Evolutionary conservation across 352 stramenopile species (phyloP).

Genomic region (Aphanomyces astaci): DNA sequence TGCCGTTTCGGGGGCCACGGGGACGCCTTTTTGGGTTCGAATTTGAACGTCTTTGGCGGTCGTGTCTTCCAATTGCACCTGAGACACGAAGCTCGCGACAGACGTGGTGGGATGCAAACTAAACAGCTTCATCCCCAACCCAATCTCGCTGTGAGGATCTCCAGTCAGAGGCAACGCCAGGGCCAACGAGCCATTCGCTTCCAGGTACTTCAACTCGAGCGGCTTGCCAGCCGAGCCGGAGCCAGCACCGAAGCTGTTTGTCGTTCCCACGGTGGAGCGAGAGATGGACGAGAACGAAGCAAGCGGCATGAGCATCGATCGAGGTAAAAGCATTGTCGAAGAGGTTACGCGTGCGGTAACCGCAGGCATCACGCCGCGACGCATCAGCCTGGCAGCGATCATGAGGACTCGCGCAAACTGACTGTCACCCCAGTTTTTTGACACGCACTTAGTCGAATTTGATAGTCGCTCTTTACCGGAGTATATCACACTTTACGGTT

Average conservation of each 20-base stretch:
- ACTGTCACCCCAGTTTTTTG: neutral
- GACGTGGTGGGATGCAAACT: slow-evolving; percentile 32
- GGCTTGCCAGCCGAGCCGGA: slow-evolving; percentile 19
- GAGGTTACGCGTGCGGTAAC: neutral
- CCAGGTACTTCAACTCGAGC: slow-evolving; percentile 74
- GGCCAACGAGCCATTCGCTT: slow-evolving; percentile 62
- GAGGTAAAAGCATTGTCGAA: neutral
- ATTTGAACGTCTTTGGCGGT: slow-evolving; percentile 61
- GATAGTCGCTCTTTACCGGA: no score
- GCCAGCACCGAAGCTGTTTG: slow-evolving; percentile 11
- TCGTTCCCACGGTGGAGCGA: neutral
- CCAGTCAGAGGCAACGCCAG: slow-evolving; percentile 54
- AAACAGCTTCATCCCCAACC: slow-evolving; percentile 9
- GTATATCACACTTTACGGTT: neutral
- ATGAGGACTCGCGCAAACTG: slow-evolving; percentile 9
- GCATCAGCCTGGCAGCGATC: neutral
- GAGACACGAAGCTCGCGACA: slow-evolving; percentile 55
- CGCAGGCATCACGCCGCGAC: neutral
- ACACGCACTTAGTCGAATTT: neutral
- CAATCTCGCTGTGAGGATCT: slow-evolving; percentile 47
- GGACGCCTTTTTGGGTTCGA: slow-evolving; percentile 45
- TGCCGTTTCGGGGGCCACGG: slow-evolving; percentile 53
- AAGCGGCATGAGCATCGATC: neutral
- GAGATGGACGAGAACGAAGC: neutral
- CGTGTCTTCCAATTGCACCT: slow-evolving; percentile 71